phyloP scores from a whole-genome alignment of 768 basidiomycete species.

The Gloeophyllum trabeum region DNA sequence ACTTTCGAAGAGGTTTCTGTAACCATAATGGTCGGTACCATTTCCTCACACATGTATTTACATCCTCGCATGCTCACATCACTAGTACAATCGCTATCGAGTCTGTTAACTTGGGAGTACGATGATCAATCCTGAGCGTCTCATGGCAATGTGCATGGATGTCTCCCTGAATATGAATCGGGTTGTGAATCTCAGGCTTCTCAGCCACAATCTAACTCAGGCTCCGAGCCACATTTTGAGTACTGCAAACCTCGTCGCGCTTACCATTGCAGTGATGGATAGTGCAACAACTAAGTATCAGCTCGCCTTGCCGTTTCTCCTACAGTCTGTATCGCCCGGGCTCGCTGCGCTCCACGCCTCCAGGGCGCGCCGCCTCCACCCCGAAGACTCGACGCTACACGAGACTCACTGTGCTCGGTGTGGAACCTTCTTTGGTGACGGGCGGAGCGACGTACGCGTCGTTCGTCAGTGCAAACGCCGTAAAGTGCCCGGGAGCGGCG shows the following conservation, averaged over 20 bases:
- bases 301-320: constrained; percentile 31
- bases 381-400: constrained; percentile 11
- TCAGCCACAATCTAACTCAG: background rate
- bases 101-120: background rate
- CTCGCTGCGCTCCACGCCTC: constrained; percentile 54
- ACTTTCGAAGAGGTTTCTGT: too few species aligned
- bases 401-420: constrained; percentile 38
- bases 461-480: constrained; percentile 17
- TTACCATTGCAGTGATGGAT: constrained; percentile 1
- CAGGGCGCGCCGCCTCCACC: constrained; percentile 21
- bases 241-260: background rate
- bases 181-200: too few species aligned
- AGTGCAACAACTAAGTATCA: constrained; percentile 32
- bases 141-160: too few species aligned
- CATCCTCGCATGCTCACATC: too few species aligned
- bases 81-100: too few species aligned
- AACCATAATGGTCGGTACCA: too few species aligned
- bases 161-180: too few species aligned
- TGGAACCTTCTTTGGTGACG: constrained; percentile 34
- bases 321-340: constrained; percentile 39
- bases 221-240: background rate
- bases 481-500: constrained; percentile 1
- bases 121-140: background rate
- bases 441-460: constrained; percentile 24
- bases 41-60: too few species aligned